These are phyloP conservation scores for Elaeagnus macrophylla DNA, from an alignment of 306 rosid species.

Conservation along the genomic window DNA sequence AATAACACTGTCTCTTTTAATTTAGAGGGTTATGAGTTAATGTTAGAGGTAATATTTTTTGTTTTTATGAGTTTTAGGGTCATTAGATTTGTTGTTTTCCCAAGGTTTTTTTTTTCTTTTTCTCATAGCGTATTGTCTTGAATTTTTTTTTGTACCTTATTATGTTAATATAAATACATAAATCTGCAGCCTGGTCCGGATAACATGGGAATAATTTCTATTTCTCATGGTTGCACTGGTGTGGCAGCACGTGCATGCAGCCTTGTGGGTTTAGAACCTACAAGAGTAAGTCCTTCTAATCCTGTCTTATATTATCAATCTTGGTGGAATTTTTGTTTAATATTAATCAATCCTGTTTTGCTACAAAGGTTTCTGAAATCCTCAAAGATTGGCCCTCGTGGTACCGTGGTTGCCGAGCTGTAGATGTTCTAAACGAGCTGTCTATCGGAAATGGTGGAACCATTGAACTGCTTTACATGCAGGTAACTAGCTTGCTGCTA, in stretches of 20 bases:
- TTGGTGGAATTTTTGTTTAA: background rate
- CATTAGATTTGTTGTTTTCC: no score
- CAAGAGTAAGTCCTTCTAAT: slow-evolving; percentile 56
- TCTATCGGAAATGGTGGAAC: slow-evolving; percentile 90
- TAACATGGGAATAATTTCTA: slow-evolving; percentile 99
- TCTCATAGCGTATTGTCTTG: background rate
- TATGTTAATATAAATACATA: background rate
- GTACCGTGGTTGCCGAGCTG: slow-evolving; percentile 86
- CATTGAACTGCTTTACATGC: slow-evolving; percentile 93
- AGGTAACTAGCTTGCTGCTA: slow-evolving; percentile 35
- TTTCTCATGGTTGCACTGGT: slow-evolving; percentile 97
- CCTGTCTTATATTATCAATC: slow-evolving; percentile 4
- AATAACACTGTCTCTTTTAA: no score
- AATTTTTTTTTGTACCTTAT: background rate
- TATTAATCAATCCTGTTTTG: slow-evolving; percentile 3
- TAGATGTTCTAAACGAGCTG: slow-evolving; percentile 68
- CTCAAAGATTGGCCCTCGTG: slow-evolving; percentile 92
- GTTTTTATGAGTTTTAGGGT: no score
- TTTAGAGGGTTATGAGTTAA: no score
- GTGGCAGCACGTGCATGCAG: slow-evolving; percentile 99
- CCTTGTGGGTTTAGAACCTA: slow-evolving; percentile 93
- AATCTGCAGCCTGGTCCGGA: slow-evolving; percentile 99
- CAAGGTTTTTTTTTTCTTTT: no score
- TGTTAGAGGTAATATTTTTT: no score
- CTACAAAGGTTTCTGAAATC: slow-evolving; percentile 76